Percentiles rank a stretch among this genome's conserved stretches.
Evolutionary conservation across 148 eudicot species (phyloP).

Genomic region (Limonium bicolor): DNA sequence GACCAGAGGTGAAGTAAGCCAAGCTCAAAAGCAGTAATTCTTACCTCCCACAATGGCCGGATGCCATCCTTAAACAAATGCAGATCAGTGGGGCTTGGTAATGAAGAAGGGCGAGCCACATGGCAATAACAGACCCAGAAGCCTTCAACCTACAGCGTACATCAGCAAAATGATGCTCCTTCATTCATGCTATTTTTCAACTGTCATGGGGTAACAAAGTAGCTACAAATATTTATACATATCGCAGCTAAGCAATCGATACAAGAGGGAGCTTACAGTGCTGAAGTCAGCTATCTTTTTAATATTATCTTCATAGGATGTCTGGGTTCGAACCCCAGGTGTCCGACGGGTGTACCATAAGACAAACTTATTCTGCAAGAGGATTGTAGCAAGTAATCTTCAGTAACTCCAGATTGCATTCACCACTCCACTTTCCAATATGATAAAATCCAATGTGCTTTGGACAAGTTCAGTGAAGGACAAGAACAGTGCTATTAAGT

Average conservation of each 20-base stretch:
- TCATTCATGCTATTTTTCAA: too few species aligned
- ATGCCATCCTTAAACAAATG: slow-evolving; percentile 96
- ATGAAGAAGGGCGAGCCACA: slow-evolving; percentile 70
- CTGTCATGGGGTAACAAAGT: too few species aligned
- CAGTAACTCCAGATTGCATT: neutral
- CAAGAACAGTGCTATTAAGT: too few species aligned
- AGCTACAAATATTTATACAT: too few species aligned
- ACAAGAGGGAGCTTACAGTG: slow-evolving; percentile 30
- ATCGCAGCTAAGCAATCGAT: too few species aligned
- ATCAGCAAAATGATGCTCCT: neutral
- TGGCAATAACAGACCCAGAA: slow-evolving; percentile 97
- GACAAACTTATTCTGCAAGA: slow-evolving; percentile 65
- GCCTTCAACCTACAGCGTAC: slow-evolving; percentile 59
- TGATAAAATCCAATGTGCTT: too few species aligned
- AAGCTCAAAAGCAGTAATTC: slow-evolving; percentile 2
- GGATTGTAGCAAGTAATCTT: neutral
- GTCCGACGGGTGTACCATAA: slow-evolving; percentile 91
- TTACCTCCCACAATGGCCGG: slow-evolving; percentile 98
- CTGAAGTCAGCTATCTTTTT: slow-evolving; percentile 80
- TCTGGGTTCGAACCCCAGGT: slow-evolving; percentile 67
- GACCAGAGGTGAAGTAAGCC: neutral
- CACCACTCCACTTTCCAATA: too few species aligned
- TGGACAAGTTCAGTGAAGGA: too few species aligned
- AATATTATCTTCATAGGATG: slow-evolving; percentile 82
- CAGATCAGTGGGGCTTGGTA: slow-evolving; percentile 94